These are phyloP conservation scores for Talinum fruticosum DNA, from an alignment of 148 eudicot species.

Conservation along the genomic window DNA sequence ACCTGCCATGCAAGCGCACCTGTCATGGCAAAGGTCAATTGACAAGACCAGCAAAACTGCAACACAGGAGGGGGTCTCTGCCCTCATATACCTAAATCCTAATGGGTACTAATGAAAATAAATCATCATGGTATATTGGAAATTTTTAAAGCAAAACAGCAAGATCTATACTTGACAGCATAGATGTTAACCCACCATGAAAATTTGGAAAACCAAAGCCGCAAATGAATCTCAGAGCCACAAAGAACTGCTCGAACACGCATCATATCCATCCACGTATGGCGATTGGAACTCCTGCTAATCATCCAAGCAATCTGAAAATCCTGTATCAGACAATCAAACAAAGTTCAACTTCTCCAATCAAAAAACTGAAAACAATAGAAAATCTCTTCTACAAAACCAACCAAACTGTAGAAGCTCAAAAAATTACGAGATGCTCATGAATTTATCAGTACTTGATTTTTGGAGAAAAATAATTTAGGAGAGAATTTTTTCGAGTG, in stretches of 20 bases:
- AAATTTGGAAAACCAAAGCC: not conserved
- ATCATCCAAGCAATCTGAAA: not conserved
- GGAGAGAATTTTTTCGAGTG: too few relatives aligned
- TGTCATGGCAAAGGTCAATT: slow-evolving; percentile 46
- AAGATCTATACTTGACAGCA: not conserved
- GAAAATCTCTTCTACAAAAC: too few relatives aligned
- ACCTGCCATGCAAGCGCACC: slow-evolving; percentile 55
- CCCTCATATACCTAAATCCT: not conserved
- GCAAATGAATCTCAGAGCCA: not conserved
- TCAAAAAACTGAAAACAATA: not conserved
- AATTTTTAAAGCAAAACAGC: not conserved
- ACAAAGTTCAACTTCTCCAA: not conserved
- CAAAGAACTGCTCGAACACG: not conserved
- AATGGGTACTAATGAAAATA: not conserved
- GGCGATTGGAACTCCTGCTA: not conserved
- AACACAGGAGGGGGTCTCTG: not conserved
- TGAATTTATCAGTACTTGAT: too few relatives aligned
- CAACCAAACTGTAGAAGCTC: too few relatives aligned
- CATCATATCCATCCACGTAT: not conserved
- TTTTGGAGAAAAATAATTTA: too few relatives aligned
- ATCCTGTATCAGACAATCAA: not conserved
- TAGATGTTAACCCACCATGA: not conserved
- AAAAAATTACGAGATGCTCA: too few relatives aligned
- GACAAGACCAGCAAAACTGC: slow-evolving; percentile 9
- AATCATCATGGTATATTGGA: not conserved